These are phyloP conservation scores for Penicillium sp. DNA, from an alignment of 2,329 filamentous ascomycete genomes.

Conservation along the genomic window DNA sequence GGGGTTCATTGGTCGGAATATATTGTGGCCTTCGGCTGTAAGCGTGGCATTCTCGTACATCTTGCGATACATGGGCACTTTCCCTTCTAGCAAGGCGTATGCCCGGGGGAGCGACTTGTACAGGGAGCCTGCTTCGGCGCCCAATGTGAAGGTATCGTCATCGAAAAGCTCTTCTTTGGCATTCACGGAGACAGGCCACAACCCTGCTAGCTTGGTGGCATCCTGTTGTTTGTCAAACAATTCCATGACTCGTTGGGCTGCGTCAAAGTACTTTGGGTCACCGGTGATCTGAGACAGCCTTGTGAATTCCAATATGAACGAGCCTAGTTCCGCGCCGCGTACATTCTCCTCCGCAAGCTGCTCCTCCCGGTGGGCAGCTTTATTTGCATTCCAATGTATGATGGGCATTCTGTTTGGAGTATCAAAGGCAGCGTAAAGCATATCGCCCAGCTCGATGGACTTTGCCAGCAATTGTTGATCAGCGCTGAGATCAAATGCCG, in stretches of 20 bases:
- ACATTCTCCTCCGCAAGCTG: constrained; percentile 29
- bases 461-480: constrained; percentile 70
- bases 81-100: constrained; percentile 43
- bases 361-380: constrained; percentile 20
- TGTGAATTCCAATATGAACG: constrained; percentile 45
- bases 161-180: constrained; percentile 26
- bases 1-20: constrained; percentile 53
- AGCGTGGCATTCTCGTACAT: constrained; percentile 56
- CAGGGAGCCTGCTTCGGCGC: constrained; percentile 56
- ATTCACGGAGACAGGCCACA: constrained; percentile 43
- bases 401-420: constrained; percentile 89
- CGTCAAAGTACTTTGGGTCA: constrained; percentile 42
- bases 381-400: constrained; percentile 45
- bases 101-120: constrained; percentile 61
- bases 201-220: constrained; percentile 38
- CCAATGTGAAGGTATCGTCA: constrained; percentile 51
- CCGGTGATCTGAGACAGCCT: constrained; percentile 42
- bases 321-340: constrained; percentile 40
- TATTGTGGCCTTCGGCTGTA: constrained; percentile 46
- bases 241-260: constrained; percentile 37
- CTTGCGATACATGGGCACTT: constrained; percentile 48
- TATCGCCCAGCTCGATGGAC: constrained; percentile 71
- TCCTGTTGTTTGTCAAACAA: constrained; percentile 35
- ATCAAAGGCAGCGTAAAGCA: constrained; percentile 77
- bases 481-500: constrained; percentile 80